phyloP scores from a whole-genome alignment of 2,329 filamentous ascomycete genomes.

The Xylariaceae sp. region DNA sequence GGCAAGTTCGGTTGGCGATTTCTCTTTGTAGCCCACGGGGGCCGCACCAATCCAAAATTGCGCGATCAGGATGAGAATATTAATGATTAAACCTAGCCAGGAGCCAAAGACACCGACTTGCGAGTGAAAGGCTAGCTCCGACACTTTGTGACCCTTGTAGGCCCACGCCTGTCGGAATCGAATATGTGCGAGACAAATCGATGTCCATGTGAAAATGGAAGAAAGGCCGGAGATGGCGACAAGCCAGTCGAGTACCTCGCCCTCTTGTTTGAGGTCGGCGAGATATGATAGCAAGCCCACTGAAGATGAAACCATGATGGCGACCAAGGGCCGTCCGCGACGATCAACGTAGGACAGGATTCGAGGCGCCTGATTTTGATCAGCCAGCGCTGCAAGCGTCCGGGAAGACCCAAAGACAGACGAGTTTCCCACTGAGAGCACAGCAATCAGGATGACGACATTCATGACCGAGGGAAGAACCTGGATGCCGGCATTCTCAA shows the following conservation, averaged over 20 bases:
- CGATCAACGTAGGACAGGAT: conserved; percentile 83
- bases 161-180: conserved; percentile 87
- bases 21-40: conserved; percentile 66
- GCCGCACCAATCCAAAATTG: conserved; percentile 90
- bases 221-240: conserved; percentile 75
- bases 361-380: conserved; percentile 82
- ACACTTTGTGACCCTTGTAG: conserved; percentile 69
- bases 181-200: conserved; percentile 90
- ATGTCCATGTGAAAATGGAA: conserved; percentile 80
- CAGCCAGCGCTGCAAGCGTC: conserved; percentile 86
- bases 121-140: conserved; percentile 81
- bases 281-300: conserved; percentile 82
- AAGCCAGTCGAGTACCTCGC: conserved; percentile 79
- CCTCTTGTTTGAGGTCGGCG: conserved; percentile 66
- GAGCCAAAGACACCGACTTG: conserved; percentile 82
- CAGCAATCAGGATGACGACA: conserved; percentile 88
- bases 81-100: conserved; percentile 79
- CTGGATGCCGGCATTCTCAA: conserved; percentile 78
- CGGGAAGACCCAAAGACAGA: conserved; percentile 90
- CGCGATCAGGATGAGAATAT: conserved; percentile 75
- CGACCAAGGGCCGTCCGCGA: conserved; percentile 77
- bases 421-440: conserved; percentile 90
- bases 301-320: conserved; percentile 70
- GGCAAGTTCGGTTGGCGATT: conserved; percentile 55
- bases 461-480: conserved; percentile 91